These are phyloP conservation scores for Colletotrichum godetiae DNA, from an alignment of 2,329 filamentous ascomycete genomes.

Conservation along the genomic window DNA sequence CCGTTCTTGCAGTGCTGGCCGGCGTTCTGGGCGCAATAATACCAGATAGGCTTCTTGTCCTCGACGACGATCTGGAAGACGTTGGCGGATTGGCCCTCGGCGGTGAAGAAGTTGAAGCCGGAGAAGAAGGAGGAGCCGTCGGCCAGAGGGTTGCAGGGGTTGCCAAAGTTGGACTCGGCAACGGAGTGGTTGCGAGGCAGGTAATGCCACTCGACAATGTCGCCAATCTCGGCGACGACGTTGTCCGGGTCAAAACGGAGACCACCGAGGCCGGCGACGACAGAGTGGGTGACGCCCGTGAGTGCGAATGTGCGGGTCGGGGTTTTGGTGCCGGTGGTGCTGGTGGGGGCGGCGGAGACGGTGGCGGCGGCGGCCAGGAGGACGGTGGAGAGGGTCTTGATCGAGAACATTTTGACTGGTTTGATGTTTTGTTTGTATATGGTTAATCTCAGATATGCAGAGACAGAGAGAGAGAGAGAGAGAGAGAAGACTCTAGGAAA, in stretches of 20 bases:
- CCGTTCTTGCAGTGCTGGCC: conserved; percentile 59
- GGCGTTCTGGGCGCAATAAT: conserved; percentile 52
- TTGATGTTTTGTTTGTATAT: not conserved
- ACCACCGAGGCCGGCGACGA: conserved; percentile 57
- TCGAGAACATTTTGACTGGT: conserved; percentile 45
- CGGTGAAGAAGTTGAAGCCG: conserved; percentile 55
- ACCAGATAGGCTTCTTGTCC: conserved; percentile 52
- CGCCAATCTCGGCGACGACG: conserved; percentile 59
- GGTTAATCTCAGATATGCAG: not conserved
- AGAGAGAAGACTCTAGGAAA: conserved; percentile 13
- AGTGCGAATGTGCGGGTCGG: conserved; percentile 47
- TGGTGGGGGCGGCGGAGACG: conserved; percentile 45
- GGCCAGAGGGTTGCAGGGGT: conserved; percentile 54
- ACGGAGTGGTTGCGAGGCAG: conserved; percentile 63
- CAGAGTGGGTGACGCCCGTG: conserved; percentile 56
- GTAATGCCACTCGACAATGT: conserved; percentile 67
- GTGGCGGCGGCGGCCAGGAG: conserved; percentile 42
- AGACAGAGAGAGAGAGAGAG: not conserved
- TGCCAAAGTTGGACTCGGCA: conserved; percentile 53
- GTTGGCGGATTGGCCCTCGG: conserved; percentile 48
- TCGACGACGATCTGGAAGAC: conserved; percentile 59
- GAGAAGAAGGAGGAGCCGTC: conserved; percentile 55
- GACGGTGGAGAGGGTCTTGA: conserved; percentile 42
- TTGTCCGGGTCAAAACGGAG: conserved; percentile 63
- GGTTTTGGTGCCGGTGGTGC: conserved; percentile 43